Evolutionary conservation across 2,329 filamentous ascomycete genomes (phyloP).

Genomic region (Aspergillus sp.): DNA sequence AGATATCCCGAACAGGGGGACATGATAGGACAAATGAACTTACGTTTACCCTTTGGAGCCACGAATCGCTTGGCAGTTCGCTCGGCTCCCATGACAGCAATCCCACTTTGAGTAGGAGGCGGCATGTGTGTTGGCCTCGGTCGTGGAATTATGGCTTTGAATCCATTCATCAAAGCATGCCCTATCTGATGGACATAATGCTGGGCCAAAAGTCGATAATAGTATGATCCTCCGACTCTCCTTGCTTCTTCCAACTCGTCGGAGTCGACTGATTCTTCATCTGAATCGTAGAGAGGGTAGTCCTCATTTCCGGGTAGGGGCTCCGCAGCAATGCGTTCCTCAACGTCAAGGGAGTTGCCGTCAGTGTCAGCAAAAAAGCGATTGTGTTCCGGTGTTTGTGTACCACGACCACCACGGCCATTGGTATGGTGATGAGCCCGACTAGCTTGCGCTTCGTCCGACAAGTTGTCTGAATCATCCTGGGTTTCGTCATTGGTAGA

Average conservation of each 20-base stretch:
- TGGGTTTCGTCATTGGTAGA: conserved; percentile 74
- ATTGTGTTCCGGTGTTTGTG: no score
- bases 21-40: conserved; percentile 9
- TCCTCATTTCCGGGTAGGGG: conserved; percentile 59
- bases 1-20: not conserved
- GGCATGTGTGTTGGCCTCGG: conserved; percentile 42
- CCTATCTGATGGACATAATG: conserved; percentile 47
- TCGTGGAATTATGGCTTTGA: conserved; percentile 52
- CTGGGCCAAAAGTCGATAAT: conserved; percentile 59
- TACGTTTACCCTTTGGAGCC: conserved; percentile 53
- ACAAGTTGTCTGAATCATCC: conserved; percentile 62
- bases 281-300: conserved; percentile 86
- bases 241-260: conserved; percentile 74
- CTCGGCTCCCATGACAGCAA: conserved; percentile 36
- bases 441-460: conserved; percentile 5
- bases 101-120: conserved; percentile 31
- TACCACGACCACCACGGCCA: conserved; percentile 21
- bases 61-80: conserved; percentile 52
- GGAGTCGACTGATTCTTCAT: conserved; percentile 72
- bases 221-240: conserved; percentile 70
- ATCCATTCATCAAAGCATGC: conserved; percentile 37
- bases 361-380: conserved; percentile 41
- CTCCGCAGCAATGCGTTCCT: conserved; percentile 71
- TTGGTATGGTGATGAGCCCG: not conserved
- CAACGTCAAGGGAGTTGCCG: conserved; percentile 61